Conservation (phyloP, 1,284 basidiomycete species). For the Pyrrhoderma lamaoense region DNA sequence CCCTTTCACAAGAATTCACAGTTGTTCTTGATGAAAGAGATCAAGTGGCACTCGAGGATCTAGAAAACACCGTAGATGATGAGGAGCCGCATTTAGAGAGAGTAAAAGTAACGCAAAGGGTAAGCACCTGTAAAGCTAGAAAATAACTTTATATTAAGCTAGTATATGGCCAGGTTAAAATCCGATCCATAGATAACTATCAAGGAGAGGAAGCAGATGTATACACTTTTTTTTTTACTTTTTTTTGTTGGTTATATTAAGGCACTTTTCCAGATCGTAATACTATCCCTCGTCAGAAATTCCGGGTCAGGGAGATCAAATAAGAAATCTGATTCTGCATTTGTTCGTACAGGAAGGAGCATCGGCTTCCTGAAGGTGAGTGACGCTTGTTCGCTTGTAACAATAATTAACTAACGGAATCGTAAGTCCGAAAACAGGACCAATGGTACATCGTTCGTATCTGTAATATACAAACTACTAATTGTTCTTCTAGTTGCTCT, state of each 20-base stretch:
- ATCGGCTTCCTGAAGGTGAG: slow-evolving; percentile 66
- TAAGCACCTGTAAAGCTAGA: slow-evolving; percentile 24
- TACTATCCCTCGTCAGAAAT: slow-evolving; percentile 66
- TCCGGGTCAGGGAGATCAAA: slow-evolving; percentile 39
- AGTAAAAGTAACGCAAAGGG: slow-evolving; percentile 43
- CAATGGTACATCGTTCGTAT: slow-evolving; percentile 34
- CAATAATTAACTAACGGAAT: neutral
- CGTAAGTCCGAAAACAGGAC: slow-evolving; percentile 48
- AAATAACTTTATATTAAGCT: neutral
- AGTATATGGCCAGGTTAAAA: slow-evolving; percentile 57
- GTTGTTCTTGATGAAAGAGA: slow-evolving; percentile 67
- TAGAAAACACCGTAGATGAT: slow-evolving; percentile 33
- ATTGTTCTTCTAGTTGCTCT: slow-evolving; percentile 46
- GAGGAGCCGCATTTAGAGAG: slow-evolving; percentile 33
- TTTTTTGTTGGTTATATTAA: neutral
- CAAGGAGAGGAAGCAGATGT: slow-evolving; percentile 64
- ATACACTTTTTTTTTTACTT: slow-evolving; percentile 1
- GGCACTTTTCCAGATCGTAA: slow-evolving; percentile 41
- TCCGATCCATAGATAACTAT: slow-evolving; percentile 72
- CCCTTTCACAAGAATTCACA: slow-evolving; percentile 41
- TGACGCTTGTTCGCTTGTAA: neutral
- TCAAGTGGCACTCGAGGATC: slow-evolving; percentile 44
- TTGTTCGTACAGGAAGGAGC: slow-evolving; percentile 28
- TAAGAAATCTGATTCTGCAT: slow-evolving; percentile 19
- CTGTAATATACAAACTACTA: neutral